Base-by-base conservation (phyloP, 2,329 filamentous ascomycete genomes). In the Phialophora verrucosa region DNA sequence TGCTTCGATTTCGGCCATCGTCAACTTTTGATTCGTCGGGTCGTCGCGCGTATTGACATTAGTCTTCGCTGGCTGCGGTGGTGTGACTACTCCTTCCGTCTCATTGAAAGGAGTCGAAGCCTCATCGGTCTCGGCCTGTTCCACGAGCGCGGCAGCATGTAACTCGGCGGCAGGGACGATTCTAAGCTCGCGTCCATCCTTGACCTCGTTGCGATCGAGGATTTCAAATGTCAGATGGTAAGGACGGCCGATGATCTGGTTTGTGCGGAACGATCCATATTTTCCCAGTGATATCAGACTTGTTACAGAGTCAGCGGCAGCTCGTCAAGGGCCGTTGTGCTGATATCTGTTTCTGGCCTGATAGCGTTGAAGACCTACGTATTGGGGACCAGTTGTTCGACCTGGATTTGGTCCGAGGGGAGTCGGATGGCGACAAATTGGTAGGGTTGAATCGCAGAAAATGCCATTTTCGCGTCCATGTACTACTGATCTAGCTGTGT, bases 151-250 rank as follows among this genome's bases (percentile, higher is more conserved):
- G 73, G 96, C 92, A 51, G 90, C 90, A 76, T 97, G 91, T 47
- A 97, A 83, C 78, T 98, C 94, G 42, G 88, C 84, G 1, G 92
- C 86, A 0, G 92, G 86, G 0, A 97, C 91, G 2, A 97, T 83
- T 38, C 93, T 91, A 62, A 98, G 80, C 31, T 75, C 74, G 55
- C 88, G 87, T 71, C 89, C 90, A 69, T 82, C 82, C 71, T 90
- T 87, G 67, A 85, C 85, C 4, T 88, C 84, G 29, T 83, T 79
- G 74, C 86, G 87, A 73, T 97, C 92, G 69, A 90, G 85, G 1
- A 98, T 84, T 77, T 98, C 94, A 79, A 92, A 99, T 0, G 93
- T 98, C 67, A 96, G 83, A 80, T 97, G 88, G 76, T 92, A 97
- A 0, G 95, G 95, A 7, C 95, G 89, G n/a, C 92, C 90, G 69